phyloP scores from a whole-genome alignment of 2,329 filamentous ascomycete genomes.

The Diplodia intermedia region DNA sequence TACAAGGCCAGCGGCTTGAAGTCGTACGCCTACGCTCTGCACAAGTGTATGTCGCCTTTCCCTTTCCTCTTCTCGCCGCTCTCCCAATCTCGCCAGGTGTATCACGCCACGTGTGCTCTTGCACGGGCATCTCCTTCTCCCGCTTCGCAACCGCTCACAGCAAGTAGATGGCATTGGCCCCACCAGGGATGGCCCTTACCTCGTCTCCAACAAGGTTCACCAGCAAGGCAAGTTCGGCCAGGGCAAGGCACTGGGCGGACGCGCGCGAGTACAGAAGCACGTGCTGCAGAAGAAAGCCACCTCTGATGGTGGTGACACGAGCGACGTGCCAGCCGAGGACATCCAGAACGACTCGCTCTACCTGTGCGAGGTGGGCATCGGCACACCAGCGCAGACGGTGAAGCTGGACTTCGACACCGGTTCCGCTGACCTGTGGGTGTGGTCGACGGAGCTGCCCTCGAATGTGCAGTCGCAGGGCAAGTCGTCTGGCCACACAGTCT shows the following conservation, averaged over 20 bases:
- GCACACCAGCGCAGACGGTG: conserved; percentile 66
- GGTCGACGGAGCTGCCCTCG: conserved; percentile 59
- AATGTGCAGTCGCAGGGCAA: conserved; percentile 42
- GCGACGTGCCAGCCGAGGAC: conserved; percentile 66
- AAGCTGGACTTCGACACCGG: conserved; percentile 71
- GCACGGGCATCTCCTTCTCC: neutral
- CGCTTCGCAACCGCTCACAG: neutral
- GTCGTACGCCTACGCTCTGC: conserved; percentile 67
- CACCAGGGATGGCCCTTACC: conserved; percentile 68
- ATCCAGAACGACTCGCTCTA: conserved; percentile 72
- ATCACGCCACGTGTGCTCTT: no score
- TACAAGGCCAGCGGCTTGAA: conserved; percentile 58
- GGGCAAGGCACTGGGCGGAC: conserved; percentile 57
- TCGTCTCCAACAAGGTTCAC: conserved; percentile 56
- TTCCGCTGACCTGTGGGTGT: conserved; percentile 66
- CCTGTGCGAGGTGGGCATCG: conserved; percentile 68
- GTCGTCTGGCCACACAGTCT: conserved; percentile 58
- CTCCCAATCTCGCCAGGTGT: neutral
- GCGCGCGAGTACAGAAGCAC: conserved; percentile 52
- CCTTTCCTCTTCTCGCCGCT: no score
- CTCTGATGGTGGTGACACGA: conserved; percentile 46
- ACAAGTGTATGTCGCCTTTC: conserved; percentile 55
- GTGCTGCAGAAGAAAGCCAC: conserved; percentile 56
- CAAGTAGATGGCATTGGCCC: conserved; percentile 62
- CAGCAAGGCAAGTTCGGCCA: conserved; percentile 59